Evolutionary conservation across 495 filamentous ascomycete genomes (phyloP).

Genomic region (Umbilicaria muhlenbergii): DNA sequence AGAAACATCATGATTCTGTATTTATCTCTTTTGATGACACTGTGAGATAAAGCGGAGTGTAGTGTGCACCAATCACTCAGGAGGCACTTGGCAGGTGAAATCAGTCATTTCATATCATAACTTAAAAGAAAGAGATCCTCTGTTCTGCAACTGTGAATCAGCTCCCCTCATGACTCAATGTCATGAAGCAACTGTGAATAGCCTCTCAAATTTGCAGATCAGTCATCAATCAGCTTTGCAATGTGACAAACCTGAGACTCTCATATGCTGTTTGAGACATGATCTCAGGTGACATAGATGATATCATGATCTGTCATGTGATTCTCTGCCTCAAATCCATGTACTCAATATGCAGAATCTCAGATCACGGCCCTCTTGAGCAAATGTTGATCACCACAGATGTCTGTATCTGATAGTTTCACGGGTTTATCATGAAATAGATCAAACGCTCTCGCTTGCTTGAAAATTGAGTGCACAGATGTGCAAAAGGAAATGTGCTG

Average conservation of each 20-base stretch:
- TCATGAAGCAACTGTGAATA: slow-evolving; percentile 3
- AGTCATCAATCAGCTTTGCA: slow-evolving; percentile 9
- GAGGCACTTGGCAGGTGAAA: slow-evolving; percentile 1
- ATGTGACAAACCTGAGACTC: slow-evolving; percentile 8
- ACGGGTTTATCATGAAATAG: slow-evolving; percentile 8
- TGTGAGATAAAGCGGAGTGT: slow-evolving; percentile 12
- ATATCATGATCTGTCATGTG: slow-evolving; percentile 22
- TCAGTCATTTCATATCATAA: slow-evolving; percentile 10
- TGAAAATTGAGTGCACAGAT: slow-evolving; percentile 24
- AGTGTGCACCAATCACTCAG: slow-evolving; percentile 16
- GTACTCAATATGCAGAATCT: slow-evolving; percentile 28
- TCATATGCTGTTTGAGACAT: not conserved
- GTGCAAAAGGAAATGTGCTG: slow-evolving; percentile 35
- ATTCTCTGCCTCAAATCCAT: slow-evolving; percentile 37
- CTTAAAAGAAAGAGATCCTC: not conserved
- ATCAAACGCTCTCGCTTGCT: slow-evolving; percentile 20
- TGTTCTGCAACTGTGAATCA: not conserved
- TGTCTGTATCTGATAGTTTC: not conserved
- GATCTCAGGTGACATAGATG: slow-evolving; percentile 11
- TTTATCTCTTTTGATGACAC: slow-evolving; percentile 5
- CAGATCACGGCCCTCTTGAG: slow-evolving; percentile 28
- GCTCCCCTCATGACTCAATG: slow-evolving; percentile 7
- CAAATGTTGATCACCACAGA: slow-evolving; percentile 12
- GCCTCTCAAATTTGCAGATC: slow-evolving; percentile 5
- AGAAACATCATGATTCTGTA: slow-evolving; percentile 27